Evolutionary conservation across 768 basidiomycete species (phyloP), one percentile per base, ranked within the genome.

Genomic region (Sporobolomyces roseus): DNA sequence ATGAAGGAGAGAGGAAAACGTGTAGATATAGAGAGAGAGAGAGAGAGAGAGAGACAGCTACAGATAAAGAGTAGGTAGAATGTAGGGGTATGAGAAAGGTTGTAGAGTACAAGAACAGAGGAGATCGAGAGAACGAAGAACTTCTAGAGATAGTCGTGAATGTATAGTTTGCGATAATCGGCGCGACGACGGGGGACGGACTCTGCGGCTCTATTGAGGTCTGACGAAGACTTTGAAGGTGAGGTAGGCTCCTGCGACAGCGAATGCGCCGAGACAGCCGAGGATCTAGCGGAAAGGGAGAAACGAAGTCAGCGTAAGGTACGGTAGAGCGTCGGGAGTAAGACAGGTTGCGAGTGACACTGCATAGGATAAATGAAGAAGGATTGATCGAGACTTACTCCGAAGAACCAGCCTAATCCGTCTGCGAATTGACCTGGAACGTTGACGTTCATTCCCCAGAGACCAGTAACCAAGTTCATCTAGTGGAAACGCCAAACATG

Each of bases 361-460:
- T 23, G 36, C 50, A 10, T 14, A 36, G 21, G 52, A 35, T 4
- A 8, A 27, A 27, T 27, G 10, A 14, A 23, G n/a, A 13, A 9
- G n/a, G n/a, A n/a, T 9, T 3, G 29, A 0, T 12, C n/a, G 9
- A 19, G 6, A 27, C 17, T 36, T 17, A 72, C 71, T 17, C 63
- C 64, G 45, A 84, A 80, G 77, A 98, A 98, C 75, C 77, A 75
- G 16, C 66, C 56, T 3, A 75, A 63, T 54, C 65, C 66, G 30
- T 74, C 66, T 14, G 84, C 78, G 58, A 84, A 86, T 76, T 96
- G 83, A 0, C 93, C 93, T 0, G 96, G 96, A 1, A 99, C 96
- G 72, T 89, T 89, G 0, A 98, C 93, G 81, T 98, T 99, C 94
- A 97, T 98, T 17, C 94, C 74, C 77, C 72, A 76, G 7, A 76